Percentiles rank a stretch among this genome's conserved stretches.
Conservation (phyloP, 306 rosid species). For the Delonix regia region DNA sequence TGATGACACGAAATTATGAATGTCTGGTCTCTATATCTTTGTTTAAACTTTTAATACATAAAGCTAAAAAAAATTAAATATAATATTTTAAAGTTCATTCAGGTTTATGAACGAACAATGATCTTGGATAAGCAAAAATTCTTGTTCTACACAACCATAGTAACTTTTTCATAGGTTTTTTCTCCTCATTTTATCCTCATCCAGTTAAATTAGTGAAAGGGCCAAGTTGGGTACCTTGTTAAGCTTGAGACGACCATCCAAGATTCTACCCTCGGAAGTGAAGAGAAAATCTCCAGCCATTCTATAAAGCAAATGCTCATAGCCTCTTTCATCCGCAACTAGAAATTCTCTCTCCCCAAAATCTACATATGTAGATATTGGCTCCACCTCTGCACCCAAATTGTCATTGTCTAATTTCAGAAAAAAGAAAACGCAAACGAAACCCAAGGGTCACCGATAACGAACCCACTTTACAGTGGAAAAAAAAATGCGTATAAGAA, state of each 20-base stretch:
- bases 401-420: slow-evolving; percentile 21
- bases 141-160: neutral
- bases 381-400: slow-evolving; percentile 74
- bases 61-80: neutral
- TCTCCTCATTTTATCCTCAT: neutral
- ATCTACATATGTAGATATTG: slow-evolving; percentile 63
- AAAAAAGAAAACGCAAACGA: neutral
- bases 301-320: slow-evolving; percentile 57
- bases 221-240: slow-evolving; percentile 51
- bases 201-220: neutral
- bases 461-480: neutral
- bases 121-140: neutral
- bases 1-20: no score
- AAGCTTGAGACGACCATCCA: slow-evolving; percentile 66
- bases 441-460: neutral
- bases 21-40: neutral
- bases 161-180: neutral
- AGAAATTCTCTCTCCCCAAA: slow-evolving; percentile 69
- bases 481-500: neutral
- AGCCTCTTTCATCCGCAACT: slow-evolving; percentile 78
- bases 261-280: slow-evolving; percentile 61
- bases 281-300: slow-evolving; percentile 65
- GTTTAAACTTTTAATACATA: neutral
- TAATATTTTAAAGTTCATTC: neutral
- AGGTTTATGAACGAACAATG: neutral